Evolutionary conservation across 192 early-diverging fungal species (phyloP).

Genomic region (Allomyces arbusculus): DNA sequence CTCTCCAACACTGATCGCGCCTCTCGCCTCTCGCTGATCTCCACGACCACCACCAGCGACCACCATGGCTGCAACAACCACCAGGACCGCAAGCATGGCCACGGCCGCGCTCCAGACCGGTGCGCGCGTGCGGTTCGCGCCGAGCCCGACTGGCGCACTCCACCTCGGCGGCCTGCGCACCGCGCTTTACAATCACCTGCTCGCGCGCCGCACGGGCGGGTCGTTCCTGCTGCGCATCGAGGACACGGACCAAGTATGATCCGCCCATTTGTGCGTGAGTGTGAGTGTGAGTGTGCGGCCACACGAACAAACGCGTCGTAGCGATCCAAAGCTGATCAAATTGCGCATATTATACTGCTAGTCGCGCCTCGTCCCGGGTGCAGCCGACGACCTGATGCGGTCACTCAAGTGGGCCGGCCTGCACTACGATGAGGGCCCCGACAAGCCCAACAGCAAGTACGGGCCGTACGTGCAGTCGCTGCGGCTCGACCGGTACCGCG

Average conservation of each 20-base stretch:
- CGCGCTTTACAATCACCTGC: conserved; percentile 73
- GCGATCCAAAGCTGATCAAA: not conserved
- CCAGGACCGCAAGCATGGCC: too few species aligned
- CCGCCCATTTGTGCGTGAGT: too few species aligned
- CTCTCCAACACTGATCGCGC: too few species aligned
- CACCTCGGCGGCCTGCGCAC: conserved; percentile 86
- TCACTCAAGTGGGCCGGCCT: conserved; percentile 59
- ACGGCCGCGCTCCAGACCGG: not conserved
- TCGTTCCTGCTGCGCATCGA: conserved; percentile 75
- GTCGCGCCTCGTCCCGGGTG: conserved; percentile 49
- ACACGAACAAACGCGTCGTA: too few species aligned
- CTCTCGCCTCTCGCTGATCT: too few species aligned
- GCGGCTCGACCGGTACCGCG: conserved; percentile 44
- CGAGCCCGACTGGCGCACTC: conserved; percentile 77
- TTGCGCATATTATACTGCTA: conserved; percentile 7
- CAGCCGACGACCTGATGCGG: conserved; percentile 40
- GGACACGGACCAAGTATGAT: conserved; percentile 61
- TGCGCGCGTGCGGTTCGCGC: conserved; percentile 74
- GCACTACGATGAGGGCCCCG: conserved; percentile 55
- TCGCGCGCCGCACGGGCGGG: conserved; percentile 52
- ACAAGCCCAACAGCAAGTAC: conserved; percentile 18
- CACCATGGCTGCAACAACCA: too few species aligned
- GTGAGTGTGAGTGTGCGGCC: too few species aligned
- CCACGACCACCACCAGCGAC: too few species aligned
- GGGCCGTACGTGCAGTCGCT: conserved; percentile 65